These are phyloP conservation scores for Immersiporthe knoxdaviesiana DNA, from an alignment of 2,329 filamentous ascomycete species.

Conservation along the genomic window DNA sequence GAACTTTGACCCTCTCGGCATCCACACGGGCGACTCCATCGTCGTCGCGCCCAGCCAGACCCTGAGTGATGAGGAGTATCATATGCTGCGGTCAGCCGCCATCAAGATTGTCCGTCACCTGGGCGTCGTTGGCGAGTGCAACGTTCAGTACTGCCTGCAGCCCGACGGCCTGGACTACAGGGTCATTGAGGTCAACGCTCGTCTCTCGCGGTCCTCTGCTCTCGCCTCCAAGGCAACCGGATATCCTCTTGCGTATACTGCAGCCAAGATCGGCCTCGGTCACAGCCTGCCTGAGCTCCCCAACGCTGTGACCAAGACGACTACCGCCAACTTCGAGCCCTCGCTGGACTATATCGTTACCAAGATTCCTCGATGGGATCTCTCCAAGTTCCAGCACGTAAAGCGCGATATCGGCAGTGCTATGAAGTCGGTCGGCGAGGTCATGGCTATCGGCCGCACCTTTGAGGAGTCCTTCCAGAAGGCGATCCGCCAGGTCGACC, in stretches of 20 bases:
- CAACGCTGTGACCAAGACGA: slow-evolving; percentile 98
- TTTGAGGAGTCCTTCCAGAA: slow-evolving; percentile 99
- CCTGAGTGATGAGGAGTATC: slow-evolving; percentile 96
- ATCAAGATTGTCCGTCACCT: slow-evolving; percentile 97
- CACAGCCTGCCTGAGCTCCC: slow-evolving; percentile 94
- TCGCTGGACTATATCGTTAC: slow-evolving; percentile 97
- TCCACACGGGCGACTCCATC: slow-evolving; percentile 97
- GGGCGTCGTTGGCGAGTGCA: slow-evolving; percentile 97
- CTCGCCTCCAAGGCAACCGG: slow-evolving; percentile 96
- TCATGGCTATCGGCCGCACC: slow-evolving; percentile 98
- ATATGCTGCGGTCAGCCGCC: slow-evolving; percentile 96
- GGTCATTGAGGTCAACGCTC: slow-evolving; percentile 98
- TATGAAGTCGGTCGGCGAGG: slow-evolving; percentile 99
- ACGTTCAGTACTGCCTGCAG: slow-evolving; percentile 97
- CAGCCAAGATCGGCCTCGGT: slow-evolving; percentile 96
- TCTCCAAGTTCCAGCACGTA: slow-evolving; percentile 98
- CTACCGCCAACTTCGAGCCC: slow-evolving; percentile 97
- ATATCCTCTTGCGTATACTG: slow-evolving; percentile 95
- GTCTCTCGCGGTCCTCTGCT: slow-evolving; percentile 92
- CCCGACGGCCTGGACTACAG: slow-evolving; percentile 95
- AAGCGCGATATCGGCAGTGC: slow-evolving; percentile 96
- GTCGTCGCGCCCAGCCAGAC: slow-evolving; percentile 98
- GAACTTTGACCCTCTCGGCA: slow-evolving; percentile 97
- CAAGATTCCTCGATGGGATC: slow-evolving; percentile 98
- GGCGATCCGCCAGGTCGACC: slow-evolving; percentile 95